Evolutionary conservation across 2,329 filamentous ascomycete genomes (phyloP), one percentile per base, ranked within the genome.

Genomic region (Fulvia fulva): DNA sequence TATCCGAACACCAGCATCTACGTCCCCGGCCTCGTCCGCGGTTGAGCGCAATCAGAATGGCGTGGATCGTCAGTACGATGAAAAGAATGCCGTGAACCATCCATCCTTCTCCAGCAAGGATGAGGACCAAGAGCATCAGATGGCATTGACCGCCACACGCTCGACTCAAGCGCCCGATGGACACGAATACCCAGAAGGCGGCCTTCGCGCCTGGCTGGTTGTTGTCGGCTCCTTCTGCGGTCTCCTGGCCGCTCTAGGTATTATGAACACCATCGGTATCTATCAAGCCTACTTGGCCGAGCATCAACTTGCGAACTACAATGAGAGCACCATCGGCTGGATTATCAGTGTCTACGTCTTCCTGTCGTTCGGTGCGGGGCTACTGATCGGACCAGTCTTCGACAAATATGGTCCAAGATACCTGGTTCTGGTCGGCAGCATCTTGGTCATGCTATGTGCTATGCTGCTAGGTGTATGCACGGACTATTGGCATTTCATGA

Each of bases 161-260:
- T 60, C 59, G 1, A 62, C 57, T n/a, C 51, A 60, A 12, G 61
- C 52, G 1, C 61, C 56, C 1, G 51, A 62, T 60, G 63, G 58
- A 34, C 55, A 61, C 45, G 56, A 59, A 12, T 65, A 65, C 46
- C 91, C 91, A 0, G 91, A 96, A 76, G 91, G 91, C 51, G 91
- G 92, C 11, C 70, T 83, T 14, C 76, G 83, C 63, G 90, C 90
- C 55, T 96, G 91, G 89, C 80, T 89, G 3, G 90, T 95, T 28
- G 90, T 96, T 4, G 76, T 93, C 16, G 91, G 91, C 21, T 87
- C 87, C n/a, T 96, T 66, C 54, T 66, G 63, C 44, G 63, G 63
- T 45, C 57, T 67, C 37, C 49, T 64, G 19, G 59, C 87, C 6
- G 83, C 85, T 1, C 83, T 94, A 14, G 67, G 66, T 4, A 55